These are phyloP conservation scores for Flammula alnicola DNA, from an alignment of 1,284 basidiomycete species.

Conservation along the genomic window DNA sequence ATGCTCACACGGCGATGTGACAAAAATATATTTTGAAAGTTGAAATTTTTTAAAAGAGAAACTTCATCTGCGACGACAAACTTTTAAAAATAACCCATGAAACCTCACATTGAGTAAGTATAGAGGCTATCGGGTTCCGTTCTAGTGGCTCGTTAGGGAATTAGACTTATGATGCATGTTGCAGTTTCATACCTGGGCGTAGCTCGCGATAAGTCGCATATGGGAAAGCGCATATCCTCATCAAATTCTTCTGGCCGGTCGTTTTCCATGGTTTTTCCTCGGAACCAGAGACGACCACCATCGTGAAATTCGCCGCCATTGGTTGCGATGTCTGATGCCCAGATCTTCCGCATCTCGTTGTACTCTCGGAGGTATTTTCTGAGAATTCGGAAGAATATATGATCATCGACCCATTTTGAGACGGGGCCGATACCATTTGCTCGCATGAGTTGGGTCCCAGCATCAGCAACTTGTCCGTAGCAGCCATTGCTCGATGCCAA, in stretches of 20 bases:
- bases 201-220: slow-evolving; percentile 10
- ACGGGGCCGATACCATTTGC: slow-evolving; percentile 36
- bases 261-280: slow-evolving; percentile 24
- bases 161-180: not conserved
- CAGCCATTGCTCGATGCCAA: slow-evolving; percentile 32
- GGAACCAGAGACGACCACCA: slow-evolving; percentile 35
- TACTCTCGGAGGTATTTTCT: slow-evolving; percentile 20
- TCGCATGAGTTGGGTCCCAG: slow-evolving; percentile 33
- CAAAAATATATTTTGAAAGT: too few relatives aligned
- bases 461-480: slow-evolving; percentile 36
- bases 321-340: not conserved
- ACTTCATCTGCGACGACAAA: too few relatives aligned
- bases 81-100: too few relatives aligned
- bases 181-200: not conserved
- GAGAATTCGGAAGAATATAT: slow-evolving; percentile 37
- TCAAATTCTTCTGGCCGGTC: slow-evolving; percentile 35
- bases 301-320: slow-evolving; percentile 4
- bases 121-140: slow-evolving; percentile 21
- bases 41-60: too few relatives aligned
- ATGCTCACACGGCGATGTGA: too few relatives aligned
- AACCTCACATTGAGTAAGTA: slow-evolving; percentile 34
- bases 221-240: slow-evolving; percentile 23
- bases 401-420: slow-evolving; percentile 47
- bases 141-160: slow-evolving; percentile 10
- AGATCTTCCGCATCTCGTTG: slow-evolving; percentile 21